Evolutionary conservation across 805 yeast species (phyloP).

Genomic region (Candida nonsorbophila): DNA sequence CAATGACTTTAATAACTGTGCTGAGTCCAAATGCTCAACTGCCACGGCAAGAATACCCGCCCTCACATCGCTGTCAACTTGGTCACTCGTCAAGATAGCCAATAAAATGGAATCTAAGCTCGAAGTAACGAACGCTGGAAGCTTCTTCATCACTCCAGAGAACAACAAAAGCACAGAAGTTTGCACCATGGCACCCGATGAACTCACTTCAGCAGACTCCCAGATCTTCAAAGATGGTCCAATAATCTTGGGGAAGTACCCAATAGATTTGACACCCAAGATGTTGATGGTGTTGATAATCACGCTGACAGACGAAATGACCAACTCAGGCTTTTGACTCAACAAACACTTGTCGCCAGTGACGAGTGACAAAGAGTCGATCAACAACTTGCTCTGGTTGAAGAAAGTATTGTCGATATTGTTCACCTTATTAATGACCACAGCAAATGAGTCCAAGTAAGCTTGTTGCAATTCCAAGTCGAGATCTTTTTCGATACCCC

Average conservation of each 20-base stretch:
- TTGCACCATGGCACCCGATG: conserved; percentile 45
- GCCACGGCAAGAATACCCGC: conserved; percentile 56
- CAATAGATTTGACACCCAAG: conserved; percentile 82
- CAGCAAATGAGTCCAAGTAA: conserved; percentile 62
- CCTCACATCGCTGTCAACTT: conserved; percentile 56
- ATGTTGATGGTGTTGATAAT: conserved; percentile 65
- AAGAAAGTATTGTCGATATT: conserved; percentile 15
- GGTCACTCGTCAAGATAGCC: conserved; percentile 51
- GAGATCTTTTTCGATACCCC: conserved; percentile 25
- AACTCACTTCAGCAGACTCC: conserved; percentile 27
- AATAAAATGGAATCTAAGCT: conserved; percentile 60
- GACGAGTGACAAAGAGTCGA: conserved; percentile 44
- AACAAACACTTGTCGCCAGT: conserved; percentile 49
- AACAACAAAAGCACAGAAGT: conserved; percentile 66
- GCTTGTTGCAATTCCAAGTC: conserved; percentile 58
- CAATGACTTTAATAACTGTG: conserved; percentile 56
- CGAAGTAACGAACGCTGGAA: conserved; percentile 73
- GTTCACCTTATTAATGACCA: conserved; percentile 61
- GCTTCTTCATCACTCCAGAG: conserved; percentile 70
- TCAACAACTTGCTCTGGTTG: conserved; percentile 39
- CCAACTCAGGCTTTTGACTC: conserved; percentile 52
- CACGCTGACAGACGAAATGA: conserved; percentile 69
- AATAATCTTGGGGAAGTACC: conserved; percentile 78
- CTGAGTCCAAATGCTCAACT: conserved; percentile 63
- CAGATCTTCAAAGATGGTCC: conserved; percentile 67